These are phyloP conservation scores for Phytophthora ohioensis DNA, from an alignment of 352 stramenopile genomes.

Conservation along the genomic window DNA sequence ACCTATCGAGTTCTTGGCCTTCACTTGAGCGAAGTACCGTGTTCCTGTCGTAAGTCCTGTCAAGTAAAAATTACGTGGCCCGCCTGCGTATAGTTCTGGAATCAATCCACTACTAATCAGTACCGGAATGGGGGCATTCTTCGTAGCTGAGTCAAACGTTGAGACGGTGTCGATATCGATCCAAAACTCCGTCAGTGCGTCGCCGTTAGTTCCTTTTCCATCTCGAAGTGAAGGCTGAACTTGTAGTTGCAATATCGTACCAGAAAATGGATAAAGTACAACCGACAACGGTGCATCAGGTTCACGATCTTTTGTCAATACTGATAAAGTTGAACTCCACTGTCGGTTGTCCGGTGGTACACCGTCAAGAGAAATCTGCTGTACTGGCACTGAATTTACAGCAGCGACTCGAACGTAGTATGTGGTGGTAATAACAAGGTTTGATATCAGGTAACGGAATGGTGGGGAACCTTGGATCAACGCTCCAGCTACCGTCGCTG, in stretches of 20 bases:
- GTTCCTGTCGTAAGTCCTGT: conserved; percentile 76
- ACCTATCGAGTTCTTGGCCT: conserved; percentile 71
- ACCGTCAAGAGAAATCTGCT: conserved; percentile 84
- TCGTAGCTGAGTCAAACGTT: conserved; percentile 77
- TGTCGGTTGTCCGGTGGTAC: conserved; percentile 91
- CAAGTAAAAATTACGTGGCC: conserved; percentile 76
- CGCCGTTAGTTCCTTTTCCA: conserved; percentile 57
- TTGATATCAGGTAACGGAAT: conserved; percentile 82
- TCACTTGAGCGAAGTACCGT: conserved; percentile 90
- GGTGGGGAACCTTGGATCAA: conserved; percentile 82
- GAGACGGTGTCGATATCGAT: conserved; percentile 76
- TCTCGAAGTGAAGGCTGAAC: conserved; percentile 75
- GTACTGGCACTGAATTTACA: conserved; percentile 89
- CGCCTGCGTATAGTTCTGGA: conserved; percentile 61
- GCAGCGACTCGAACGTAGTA: conserved; percentile 95
- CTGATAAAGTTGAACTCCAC: conserved; percentile 88
- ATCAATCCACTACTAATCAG: conserved; percentile 34
- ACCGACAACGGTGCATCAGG: conserved; percentile 78
- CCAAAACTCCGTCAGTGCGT: conserved; percentile 70
- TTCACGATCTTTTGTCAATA: conserved; percentile 86
- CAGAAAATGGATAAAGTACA: conserved; percentile 64
- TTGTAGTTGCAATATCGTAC: conserved; percentile 75
- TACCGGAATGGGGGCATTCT: conserved; percentile 54
- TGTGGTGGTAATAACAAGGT: conserved; percentile 63
- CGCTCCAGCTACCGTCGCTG: conserved; percentile 57